Evolutionary conservation across 129 eudicot genomes (phyloP), one percentile per base, ranked within the genome.

Genomic region (Centaurea solstitialis): DNA sequence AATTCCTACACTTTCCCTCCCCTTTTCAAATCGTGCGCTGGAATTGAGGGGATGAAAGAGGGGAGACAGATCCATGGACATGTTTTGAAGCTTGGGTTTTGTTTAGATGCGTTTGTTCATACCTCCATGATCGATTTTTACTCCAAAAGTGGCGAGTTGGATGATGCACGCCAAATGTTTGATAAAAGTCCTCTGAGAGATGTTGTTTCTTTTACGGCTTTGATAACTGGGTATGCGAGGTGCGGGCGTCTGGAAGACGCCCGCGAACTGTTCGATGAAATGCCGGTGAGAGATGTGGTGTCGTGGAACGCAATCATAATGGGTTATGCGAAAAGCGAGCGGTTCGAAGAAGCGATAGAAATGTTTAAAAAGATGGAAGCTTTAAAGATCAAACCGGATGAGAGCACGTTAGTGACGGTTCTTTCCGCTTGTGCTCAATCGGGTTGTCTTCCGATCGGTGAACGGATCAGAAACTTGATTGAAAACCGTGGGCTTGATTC

Each of bases 271-370:
- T 90, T 94, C 40, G 82, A 77, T 70, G 82, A 75, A 28, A 91
- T 94, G 97, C 85, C 80, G 61, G 85, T 62, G 38, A 90, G 86
- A 74, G 93, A 91, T 83, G 61, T 11, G 9, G 95, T 94, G 45
- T 88, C 95, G 5, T 91, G 98, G 97, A 94, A 91, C 73, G 76
- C 92, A 7, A 50, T 91, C 17, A 87, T 94, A 50, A 71, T 86
- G 0, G 97, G 92, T 47, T 85, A 88, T 76, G 87, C 84, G 7
- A 85, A 79, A 70, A 79, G 76, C 70, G 72, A 82, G 22, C 81
- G 78, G 68, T 81, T 68, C 17, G 70, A 45, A 9, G 84, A 88
- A 68, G 95, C 95, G 0, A 81, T 90, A 26, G 84, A 74, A 15
- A 68, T 90, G 38, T 90, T 91, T 50, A 69, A 73, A 37, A 85